Percentiles rank a stretch among this genome's conserved stretches.
Evolutionary conservation across 139 green algal genomes (phyloP).

Genomic region (Nannochloris sp.): DNA sequence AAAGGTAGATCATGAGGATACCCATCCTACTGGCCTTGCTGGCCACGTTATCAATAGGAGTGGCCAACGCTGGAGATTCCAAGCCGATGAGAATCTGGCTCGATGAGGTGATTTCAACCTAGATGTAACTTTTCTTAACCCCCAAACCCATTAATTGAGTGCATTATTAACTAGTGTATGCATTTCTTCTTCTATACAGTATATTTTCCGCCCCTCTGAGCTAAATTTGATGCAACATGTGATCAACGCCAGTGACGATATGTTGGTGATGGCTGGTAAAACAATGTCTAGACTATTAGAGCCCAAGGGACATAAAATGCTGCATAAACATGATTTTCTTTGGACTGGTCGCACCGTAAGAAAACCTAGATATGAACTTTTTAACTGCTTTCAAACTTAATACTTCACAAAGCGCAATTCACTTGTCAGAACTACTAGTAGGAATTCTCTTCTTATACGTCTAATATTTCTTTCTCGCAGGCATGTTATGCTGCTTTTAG

Average conservation of each 20-base stretch:
- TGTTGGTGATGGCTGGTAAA: not conserved
- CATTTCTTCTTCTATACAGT: not conserved
- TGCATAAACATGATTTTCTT: not conserved
- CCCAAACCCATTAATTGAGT: not conserved
- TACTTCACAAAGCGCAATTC: not conserved
- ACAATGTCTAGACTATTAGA: not conserved
- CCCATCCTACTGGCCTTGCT: too few species aligned
- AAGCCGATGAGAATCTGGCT: not conserved
- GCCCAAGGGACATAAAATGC: not conserved
- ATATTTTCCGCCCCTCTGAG: not conserved
- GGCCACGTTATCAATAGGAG: too few species aligned
- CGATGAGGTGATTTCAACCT: not conserved
- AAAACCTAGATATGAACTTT: too few species aligned
- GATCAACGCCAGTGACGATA: not conserved
- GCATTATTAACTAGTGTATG: not conserved
- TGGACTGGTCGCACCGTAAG: not conserved
- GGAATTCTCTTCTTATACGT: not conserved
- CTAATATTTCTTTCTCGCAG: conserved; percentile 17
- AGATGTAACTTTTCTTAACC: not conserved
- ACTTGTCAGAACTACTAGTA: not conserved
- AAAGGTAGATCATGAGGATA: too few species aligned
- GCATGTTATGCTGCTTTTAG: conserved; percentile 22
- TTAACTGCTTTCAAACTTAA: too few species aligned
- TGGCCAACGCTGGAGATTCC: too few species aligned
- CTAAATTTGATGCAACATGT: not conserved